Percentiles rank a stretch among this genome's conserved stretches.
Evolutionary conservation across 2,329 filamentous ascomycete genomes (phyloP).

Genomic region (Botryotinia globosa): DNA sequence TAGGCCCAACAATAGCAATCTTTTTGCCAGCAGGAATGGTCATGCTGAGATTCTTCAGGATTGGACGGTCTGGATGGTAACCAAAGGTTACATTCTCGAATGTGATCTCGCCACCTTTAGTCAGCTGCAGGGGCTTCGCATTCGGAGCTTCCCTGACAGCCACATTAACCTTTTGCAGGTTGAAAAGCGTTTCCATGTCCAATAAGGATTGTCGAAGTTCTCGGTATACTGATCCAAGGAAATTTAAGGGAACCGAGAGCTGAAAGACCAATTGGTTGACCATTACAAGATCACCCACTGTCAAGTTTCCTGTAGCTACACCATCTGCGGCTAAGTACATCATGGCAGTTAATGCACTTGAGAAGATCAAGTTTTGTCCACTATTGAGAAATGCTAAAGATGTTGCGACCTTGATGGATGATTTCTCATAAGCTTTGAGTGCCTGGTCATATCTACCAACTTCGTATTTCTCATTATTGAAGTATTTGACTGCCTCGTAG

Average conservation of each 20-base stretch:
- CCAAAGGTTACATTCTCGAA: conserved; percentile 96
- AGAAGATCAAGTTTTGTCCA: conserved; percentile 97
- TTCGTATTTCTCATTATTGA: conserved; percentile 98
- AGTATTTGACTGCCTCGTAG: conserved; percentile 98
- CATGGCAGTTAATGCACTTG: conserved; percentile 88
- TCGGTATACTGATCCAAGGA: conserved; percentile 95
- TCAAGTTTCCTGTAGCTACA: conserved; percentile 75
- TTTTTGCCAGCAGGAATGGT: conserved; percentile 96
- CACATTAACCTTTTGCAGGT: conserved; percentile 93
- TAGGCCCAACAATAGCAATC: conserved; percentile 90
- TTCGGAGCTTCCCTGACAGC: conserved; percentile 73
- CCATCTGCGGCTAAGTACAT: conserved; percentile 96
- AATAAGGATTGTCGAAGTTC: conserved; percentile 91
- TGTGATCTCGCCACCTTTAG: conserved; percentile 79
- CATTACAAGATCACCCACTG: conserved; percentile 96
- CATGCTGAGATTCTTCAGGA: conserved; percentile 78
- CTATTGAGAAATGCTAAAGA: conserved; percentile 90
- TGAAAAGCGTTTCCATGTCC: conserved; percentile 99
- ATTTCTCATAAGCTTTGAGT: conserved; percentile 81
- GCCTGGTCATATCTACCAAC: conserved; percentile 87
- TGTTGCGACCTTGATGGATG: conserved; percentile 94
- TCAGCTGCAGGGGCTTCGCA: conserved; percentile 69
- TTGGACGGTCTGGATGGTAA: conserved; percentile 82
- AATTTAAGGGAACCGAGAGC: conserved; percentile 93
- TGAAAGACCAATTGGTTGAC: conserved; percentile 99